Percentiles rank a stretch among this genome's conserved stretches.
phyloP scores from a whole-genome alignment of 139 green algal genomes.

The Gonium pectorale region DNA sequence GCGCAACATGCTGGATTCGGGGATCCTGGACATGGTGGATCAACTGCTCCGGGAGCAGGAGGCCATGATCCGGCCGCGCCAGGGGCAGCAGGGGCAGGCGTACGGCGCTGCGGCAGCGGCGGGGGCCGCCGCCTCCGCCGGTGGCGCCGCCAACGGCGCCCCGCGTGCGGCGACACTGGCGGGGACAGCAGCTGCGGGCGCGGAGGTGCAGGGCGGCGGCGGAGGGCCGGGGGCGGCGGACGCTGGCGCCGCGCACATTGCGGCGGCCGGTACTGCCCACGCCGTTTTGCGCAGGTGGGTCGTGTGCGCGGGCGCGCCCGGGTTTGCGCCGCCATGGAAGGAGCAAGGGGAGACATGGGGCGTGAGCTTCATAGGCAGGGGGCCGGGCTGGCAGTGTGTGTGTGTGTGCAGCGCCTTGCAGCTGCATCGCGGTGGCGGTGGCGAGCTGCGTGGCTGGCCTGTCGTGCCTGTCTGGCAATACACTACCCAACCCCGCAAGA shows the following conservation, averaged over 20 bases:
- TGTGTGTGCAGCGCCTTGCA: no score
- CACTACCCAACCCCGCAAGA: no score
- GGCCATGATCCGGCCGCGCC: not conserved
- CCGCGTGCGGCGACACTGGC: not conserved
- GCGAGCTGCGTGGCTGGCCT: no score
- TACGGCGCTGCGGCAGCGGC: not conserved
- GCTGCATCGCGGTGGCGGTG: no score
- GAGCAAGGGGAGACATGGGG: no score
- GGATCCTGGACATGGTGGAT: slow-evolving; percentile 20
- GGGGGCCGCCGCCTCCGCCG: not conserved
- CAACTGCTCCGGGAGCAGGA: slow-evolving; percentile 21
- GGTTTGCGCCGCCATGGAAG: no score
- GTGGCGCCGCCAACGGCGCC: not conserved
- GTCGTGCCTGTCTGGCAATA: no score
- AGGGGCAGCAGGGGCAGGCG: not conserved
- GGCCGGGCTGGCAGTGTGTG: no score
- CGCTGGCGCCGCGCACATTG: not conserved
- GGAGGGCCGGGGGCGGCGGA: not conserved
- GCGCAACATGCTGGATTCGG: slow-evolving; percentile 8
- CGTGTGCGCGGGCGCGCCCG: no score
- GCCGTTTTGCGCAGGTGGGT: no score
- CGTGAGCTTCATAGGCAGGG: no score
- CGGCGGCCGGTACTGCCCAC: no score
- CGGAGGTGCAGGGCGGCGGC: not conserved
- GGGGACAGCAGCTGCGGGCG: not conserved